These are phyloP conservation scores for Yamagishiella unicocca DNA, from an alignment of 139 green algal genomes.

Conservation along the genomic window DNA sequence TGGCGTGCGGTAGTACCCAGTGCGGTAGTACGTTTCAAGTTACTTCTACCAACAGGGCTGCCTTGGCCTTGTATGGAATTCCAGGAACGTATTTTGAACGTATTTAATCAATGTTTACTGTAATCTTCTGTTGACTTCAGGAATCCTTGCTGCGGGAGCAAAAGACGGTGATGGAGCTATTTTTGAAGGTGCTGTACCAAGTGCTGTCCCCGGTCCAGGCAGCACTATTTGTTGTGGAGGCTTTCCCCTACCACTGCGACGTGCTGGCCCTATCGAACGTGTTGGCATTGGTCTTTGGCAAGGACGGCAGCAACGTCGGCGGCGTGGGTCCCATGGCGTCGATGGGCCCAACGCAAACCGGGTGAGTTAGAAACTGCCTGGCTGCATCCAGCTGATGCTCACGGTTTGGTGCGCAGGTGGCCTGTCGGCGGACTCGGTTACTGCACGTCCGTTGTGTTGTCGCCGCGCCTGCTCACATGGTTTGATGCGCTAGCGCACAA, in stretches of 20 bases:
- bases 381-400: too few relatives aligned
- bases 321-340: background rate
- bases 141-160: constrained; percentile 55
- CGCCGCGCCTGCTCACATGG: too few relatives aligned
- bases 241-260: constrained; percentile 64
- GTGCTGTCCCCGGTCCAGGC: constrained; percentile 55
- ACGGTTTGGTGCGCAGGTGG: too few relatives aligned
- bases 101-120: background rate
- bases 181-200: constrained; percentile 67
- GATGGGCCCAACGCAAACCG: background rate
- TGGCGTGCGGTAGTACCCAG: too few relatives aligned
- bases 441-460: too few relatives aligned
- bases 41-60: too few relatives aligned
- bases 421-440: too few relatives aligned
- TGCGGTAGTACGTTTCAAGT: too few relatives aligned
- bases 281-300: constrained; percentile 44
- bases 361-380: constrained; percentile 31
- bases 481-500: too few relatives aligned
- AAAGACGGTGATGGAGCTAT: constrained; percentile 62
- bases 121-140: too few relatives aligned
- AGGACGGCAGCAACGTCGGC: constrained; percentile 35
- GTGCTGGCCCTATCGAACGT: constrained; percentile 61
- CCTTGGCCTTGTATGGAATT: too few relatives aligned
- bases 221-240: constrained; percentile 62
- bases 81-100: too few relatives aligned